Evolutionary conservation across 768 basidiomycete species (phyloP), one percentile per base, ranked within the genome.

Genomic region (Kwoniella botswanensis): DNA sequence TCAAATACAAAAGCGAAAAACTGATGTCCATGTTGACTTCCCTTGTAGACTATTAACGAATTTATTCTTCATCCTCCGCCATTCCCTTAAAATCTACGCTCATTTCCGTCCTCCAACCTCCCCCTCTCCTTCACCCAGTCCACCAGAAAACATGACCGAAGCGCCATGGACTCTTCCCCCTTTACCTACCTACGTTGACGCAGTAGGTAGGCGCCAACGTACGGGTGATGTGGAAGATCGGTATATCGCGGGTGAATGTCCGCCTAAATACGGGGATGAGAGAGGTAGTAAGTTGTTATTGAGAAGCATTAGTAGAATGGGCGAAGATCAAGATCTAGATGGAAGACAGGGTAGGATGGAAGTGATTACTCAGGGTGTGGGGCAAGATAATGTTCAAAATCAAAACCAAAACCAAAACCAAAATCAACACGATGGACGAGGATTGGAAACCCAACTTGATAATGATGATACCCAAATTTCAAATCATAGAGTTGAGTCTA

Each of bases 151-250:
- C n/a, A 42, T 26, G 22, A 24, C 52, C 18, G 22, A 60, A 5
- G 29, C 60, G 2, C 52, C 67, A n/a, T 69, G 67, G 67, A 26
- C 60, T 9, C 50, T 63, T 0, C 60, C 60, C 11, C 29, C 61
- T 21, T 42, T 64, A n/a, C 69, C 69, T 15, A 46, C 29, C 6
- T 70, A 70, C 24, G 52, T 64, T 3, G 42, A 65, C n/a, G 29
- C 69, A 1, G 57, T 58, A 35, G 57, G 57, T 2, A 58, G 22
- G 41, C 2, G 13, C 12, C 24, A 61, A 41, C 61, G 65, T 6
- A 72, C 71, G 29, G 71, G 71, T 3, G 66, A 68, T 59, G 61
- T 72, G 29, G 71, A 72, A 52, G 71, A 72, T 57, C 42, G 46
- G 42, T 42, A 22, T 3, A 67, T 70, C 3, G 50, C 50, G 1